Evolutionary conservation across 2,329 filamentous ascomycete genomes (phyloP).

Genomic region (Hortaea sp.): DNA sequence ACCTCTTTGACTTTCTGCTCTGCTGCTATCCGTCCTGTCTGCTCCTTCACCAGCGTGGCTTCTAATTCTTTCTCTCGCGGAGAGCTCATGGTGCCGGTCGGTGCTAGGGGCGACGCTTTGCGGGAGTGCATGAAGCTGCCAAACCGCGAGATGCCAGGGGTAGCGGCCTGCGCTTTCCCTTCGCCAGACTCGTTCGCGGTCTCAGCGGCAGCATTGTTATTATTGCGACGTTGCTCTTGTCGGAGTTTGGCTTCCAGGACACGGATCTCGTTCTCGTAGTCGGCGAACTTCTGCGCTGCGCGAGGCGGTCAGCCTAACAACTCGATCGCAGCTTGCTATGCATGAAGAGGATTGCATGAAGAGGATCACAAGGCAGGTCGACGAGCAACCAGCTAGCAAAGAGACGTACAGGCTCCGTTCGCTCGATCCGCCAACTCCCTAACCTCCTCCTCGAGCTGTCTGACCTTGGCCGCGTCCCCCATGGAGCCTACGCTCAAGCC

Average conservation of each 20-base stretch:
- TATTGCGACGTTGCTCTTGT: slow-evolving; percentile 16
- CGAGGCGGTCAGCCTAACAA: not conserved
- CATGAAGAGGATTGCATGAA: no score
- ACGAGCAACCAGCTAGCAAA: not conserved
- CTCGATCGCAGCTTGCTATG: not conserved
- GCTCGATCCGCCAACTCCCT: slow-evolving; percentile 61
- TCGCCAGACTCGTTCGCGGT: not conserved
- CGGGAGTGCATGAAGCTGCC: slow-evolving; percentile 34
- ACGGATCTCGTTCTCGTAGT: slow-evolving; percentile 71
- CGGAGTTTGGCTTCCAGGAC: slow-evolving; percentile 40
- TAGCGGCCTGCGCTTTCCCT: slow-evolving; percentile 10
- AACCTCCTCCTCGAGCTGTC: slow-evolving; percentile 62
- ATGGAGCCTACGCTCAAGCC: slow-evolving; percentile 45
- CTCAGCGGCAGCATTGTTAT: slow-evolving; percentile 6
- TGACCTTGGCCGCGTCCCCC: slow-evolving; percentile 27
- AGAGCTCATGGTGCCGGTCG: slow-evolving; percentile 17
- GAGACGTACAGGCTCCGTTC: slow-evolving; percentile 45
- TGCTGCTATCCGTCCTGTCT: slow-evolving; percentile 55
- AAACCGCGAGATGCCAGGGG: slow-evolving; percentile 29
- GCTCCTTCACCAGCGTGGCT: slow-evolving; percentile 55
- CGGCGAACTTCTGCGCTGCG: slow-evolving; percentile 45
- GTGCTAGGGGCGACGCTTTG: slow-evolving; percentile 28
- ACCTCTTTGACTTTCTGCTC: slow-evolving; percentile 59
- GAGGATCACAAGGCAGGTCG: not conserved
- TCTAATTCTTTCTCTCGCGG: slow-evolving; percentile 41